A percentile compares a stretch with the other conserved stretches of the same genome.
Conservation (phyloP, 345 rosid species). For the Combretum micranthum region DNA sequence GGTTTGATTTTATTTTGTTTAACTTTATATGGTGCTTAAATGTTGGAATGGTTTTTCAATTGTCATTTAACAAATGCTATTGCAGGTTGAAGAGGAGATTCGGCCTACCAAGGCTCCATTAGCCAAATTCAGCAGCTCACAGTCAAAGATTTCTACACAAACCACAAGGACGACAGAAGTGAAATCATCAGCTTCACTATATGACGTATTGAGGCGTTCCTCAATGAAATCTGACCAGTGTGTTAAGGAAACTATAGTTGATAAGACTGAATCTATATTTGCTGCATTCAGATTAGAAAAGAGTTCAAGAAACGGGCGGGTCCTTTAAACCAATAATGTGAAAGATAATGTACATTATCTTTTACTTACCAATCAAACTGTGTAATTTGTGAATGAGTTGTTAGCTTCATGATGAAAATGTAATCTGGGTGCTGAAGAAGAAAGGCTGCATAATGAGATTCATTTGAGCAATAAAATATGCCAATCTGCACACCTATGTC, state of each 20-base stretch:
- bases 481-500: no score
- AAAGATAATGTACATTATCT: no score
- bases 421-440: no score
- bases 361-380: no score
- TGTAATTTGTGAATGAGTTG: no score
- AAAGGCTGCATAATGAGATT: no score
- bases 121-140: constrained; percentile 56
- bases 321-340: no score
- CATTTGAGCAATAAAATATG: no score
- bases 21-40: not conserved
- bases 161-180: constrained; percentile 20
- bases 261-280: constrained; percentile 57
- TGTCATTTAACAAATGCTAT: constrained; percentile 1
- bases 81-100: constrained; percentile 49
- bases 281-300: constrained; percentile 73
- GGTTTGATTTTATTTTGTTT: not conserved
- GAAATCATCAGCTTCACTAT: constrained; percentile 41
- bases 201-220: constrained; percentile 59
- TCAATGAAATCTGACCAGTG: constrained; percentile 33
- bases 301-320: constrained; percentile 21
- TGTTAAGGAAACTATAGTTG: constrained; percentile 22
- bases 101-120: constrained; percentile 34
- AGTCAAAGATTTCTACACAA: constrained; percentile 36
- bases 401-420: no score
- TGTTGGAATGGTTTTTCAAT: not conserved